A percentile compares a stretch with the other conserved stretches of the same genome.
These are phyloP conservation scores for Podospora appendiculata DNA, from an alignment of 495 filamentous ascomycete genomes.

Conservation along the genomic window DNA sequence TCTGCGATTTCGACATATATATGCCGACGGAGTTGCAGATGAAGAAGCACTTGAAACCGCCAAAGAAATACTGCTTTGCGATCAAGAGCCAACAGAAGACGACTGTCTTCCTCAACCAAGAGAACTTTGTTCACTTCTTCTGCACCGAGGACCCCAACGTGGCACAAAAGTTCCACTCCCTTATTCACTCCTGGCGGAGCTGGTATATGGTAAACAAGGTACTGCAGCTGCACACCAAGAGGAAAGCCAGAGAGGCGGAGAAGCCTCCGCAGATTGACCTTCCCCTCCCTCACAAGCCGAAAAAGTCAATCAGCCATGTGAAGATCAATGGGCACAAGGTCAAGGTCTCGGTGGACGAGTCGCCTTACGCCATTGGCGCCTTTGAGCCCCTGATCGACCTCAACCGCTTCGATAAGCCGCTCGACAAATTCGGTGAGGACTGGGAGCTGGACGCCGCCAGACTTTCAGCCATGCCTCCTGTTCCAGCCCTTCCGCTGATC, in stretches of 20 bases:
- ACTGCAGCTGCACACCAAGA: constrained; percentile 10
- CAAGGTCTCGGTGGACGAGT: constrained; percentile 26
- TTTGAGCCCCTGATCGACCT: constrained; percentile 50
- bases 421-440: constrained; percentile 30
- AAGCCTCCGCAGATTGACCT: constrained; percentile 17
- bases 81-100: constrained; percentile 92
- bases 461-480: constrained; percentile 9
- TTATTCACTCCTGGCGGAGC: constrained; percentile 74
- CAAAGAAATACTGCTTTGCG: constrained; percentile 75
- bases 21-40: constrained; percentile 57
- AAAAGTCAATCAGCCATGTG: constrained; percentile 19
- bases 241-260: constrained; percentile 12
- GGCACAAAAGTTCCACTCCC: constrained; percentile 58
- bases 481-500: neutral
- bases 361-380: constrained; percentile 45
- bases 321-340: constrained; percentile 25
- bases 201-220: constrained; percentile 69
- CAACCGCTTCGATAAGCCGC: constrained; percentile 37
- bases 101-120: constrained; percentile 69
- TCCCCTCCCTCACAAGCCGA: constrained; percentile 11
- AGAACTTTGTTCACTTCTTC: constrained; percentile 90
- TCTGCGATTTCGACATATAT: constrained; percentile 94
- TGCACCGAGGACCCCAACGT: constrained; percentile 61
- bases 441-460: constrained; percentile 16
- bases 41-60: constrained; percentile 58